Evolutionary conservation across 1,284 basidiomycete genomes (phyloP).

Genomic region (Erythrobasidium hasegawianum): DNA sequence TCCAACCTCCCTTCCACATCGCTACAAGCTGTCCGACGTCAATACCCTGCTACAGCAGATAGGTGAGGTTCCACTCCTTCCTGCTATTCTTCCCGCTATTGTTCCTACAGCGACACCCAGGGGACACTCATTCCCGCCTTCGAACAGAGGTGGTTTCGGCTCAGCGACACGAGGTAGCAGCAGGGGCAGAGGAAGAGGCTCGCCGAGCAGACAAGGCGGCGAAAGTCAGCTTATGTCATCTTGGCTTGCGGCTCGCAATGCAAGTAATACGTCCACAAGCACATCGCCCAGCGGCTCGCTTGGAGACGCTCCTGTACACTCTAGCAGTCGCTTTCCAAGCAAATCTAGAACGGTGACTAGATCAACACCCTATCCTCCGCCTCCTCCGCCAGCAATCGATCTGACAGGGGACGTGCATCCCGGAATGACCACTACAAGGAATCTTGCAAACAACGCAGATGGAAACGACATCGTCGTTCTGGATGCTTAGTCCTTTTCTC

Average conservation of each 20-base stretch:
- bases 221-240: not conserved
- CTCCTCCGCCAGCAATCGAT: too few relatives aligned
- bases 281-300: not conserved
- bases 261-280: not conserved
- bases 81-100: constrained; percentile 1
- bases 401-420: too few relatives aligned
- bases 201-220: not conserved
- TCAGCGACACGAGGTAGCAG: not conserved
- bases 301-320: too few relatives aligned
- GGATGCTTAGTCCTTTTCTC: too few relatives aligned
- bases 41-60: constrained; percentile 11
- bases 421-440: too few relatives aligned
- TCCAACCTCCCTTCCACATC: constrained; percentile 35
- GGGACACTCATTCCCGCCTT: not conserved
- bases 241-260: not conserved
- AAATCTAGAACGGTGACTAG: too few relatives aligned
- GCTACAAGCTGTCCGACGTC: constrained; percentile 31
- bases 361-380: too few relatives aligned
- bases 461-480: too few relatives aligned
- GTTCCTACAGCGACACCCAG: not conserved
- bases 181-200: not conserved
- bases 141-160: not conserved
- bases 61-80: not conserved
- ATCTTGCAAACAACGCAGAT: too few relatives aligned
- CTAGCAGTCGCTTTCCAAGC: too few relatives aligned